Evolutionary conservation across 129 eudicot genomes (phyloP).

Genomic region (Kitagawia praeruptora): DNA sequence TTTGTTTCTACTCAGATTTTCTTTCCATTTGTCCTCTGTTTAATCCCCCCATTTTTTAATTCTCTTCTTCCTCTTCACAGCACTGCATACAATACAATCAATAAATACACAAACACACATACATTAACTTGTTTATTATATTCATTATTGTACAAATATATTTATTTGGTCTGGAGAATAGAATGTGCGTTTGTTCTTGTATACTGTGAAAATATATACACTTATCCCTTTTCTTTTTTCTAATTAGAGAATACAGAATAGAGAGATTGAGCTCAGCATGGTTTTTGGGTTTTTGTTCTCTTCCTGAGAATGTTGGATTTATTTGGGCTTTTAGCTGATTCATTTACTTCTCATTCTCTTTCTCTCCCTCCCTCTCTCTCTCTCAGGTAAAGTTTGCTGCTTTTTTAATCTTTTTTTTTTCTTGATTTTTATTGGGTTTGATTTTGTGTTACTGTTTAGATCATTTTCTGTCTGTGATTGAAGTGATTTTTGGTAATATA

Average conservation of each 20-base stretch:
- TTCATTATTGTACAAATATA: neutral
- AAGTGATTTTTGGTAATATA: neutral
- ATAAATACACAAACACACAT: neutral
- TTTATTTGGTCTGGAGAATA: slow-evolving; percentile 7
- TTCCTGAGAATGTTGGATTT: slow-evolving; percentile 7
- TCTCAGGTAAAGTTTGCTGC: slow-evolving; percentile 22
- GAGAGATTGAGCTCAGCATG: slow-evolving; percentile 13
- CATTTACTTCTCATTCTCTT: neutral
- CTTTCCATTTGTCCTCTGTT: slow-evolving; percentile 10
- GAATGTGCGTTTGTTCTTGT: slow-evolving; percentile 8
- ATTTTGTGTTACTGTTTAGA: slow-evolving; percentile 5
- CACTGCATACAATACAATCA: neutral
- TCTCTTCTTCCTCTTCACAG: neutral
- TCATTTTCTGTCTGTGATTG: slow-evolving; percentile 6
- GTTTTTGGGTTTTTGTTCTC: slow-evolving; percentile 19
- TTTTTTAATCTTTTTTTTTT: slow-evolving; percentile 7
- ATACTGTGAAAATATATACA: slow-evolving; percentile 6
- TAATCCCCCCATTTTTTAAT: neutral
- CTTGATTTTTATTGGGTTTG: slow-evolving; percentile 5
- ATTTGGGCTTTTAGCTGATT: slow-evolving; percentile 9
- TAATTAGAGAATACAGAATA: neutral
- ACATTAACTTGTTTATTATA: neutral
- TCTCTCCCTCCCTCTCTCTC: neutral
- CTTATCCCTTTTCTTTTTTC: neutral
- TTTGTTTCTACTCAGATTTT: neutral